These are phyloP conservation scores for Capsicum rhomboideum DNA, from an alignment of 257 asterid genomes.

Conservation along the genomic window DNA sequence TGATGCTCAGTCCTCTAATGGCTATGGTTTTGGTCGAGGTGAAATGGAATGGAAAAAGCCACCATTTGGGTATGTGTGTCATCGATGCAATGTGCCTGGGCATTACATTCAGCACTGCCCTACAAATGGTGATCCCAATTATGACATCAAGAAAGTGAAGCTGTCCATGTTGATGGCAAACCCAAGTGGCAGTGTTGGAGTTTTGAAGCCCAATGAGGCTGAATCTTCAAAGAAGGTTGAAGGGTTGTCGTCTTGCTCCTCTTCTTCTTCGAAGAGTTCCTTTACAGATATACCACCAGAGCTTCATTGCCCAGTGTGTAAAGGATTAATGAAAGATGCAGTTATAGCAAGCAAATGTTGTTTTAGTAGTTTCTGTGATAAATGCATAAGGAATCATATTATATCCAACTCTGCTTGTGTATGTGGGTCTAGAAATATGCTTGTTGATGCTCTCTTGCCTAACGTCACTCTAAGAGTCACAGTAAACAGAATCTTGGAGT, in stretches of 20 bases:
- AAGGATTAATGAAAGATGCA: not conserved
- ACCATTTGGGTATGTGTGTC: conserved; percentile 86
- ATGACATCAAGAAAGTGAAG: conserved; percentile 71
- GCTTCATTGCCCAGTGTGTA: too few species aligned
- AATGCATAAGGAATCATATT: conserved; percentile 75
- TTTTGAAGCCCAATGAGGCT: not conserved
- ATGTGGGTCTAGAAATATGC: conserved; percentile 74
- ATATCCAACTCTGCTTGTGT: conserved; percentile 63
- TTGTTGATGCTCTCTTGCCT: conserved; percentile 89
- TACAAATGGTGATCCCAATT: conserved; percentile 90
- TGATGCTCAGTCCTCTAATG: not conserved
- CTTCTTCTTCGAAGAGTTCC: too few species aligned
- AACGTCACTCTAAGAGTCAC: conserved; percentile 88
- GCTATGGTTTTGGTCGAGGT: conserved; percentile 71
- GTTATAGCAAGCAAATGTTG: not conserved
- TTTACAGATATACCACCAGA: conserved; percentile 70
- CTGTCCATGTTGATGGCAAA: conserved; percentile 51
- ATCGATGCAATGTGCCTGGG: conserved; percentile 93
- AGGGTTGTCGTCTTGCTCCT: conserved; percentile 41
- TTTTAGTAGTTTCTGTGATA: not conserved
- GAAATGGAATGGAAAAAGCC: conserved; percentile 84
- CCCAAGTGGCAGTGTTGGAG: conserved; percentile 85
- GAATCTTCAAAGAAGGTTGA: conserved; percentile 20
- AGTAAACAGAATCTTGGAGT: conserved; percentile 66
- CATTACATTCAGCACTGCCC: conserved; percentile 92